Percentiles rank a stretch among this genome's conserved stretches.
phyloP scores from a whole-genome alignment of 2,329 filamentous ascomycete species.

The Rhinocladiella similis region DNA sequence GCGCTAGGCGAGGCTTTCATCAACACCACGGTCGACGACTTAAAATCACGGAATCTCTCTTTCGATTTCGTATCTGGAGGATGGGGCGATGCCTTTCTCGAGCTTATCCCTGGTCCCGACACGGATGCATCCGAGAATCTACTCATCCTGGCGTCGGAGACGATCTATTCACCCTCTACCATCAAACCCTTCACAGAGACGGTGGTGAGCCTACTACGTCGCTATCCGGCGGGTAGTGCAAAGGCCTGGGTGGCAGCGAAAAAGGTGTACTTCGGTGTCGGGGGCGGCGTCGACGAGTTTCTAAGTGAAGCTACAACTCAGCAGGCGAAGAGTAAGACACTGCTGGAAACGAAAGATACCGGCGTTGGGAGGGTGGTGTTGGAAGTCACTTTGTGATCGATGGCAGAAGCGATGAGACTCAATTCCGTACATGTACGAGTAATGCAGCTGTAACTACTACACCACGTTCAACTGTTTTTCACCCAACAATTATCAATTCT shows the following conservation, averaged over 20 bases:
- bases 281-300: constrained; percentile 64
- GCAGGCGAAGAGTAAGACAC: constrained; percentile 25
- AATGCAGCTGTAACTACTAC: too few relatives aligned
- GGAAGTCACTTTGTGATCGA: constrained; percentile 32
- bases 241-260: constrained; percentile 63
- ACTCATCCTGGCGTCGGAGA: constrained; percentile 62
- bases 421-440: too few relatives aligned
- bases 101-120: constrained; percentile 35
- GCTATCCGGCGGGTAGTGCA: constrained; percentile 23
- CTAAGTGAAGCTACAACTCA: constrained; percentile 30
- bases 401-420: neutral
- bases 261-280: constrained; percentile 66
- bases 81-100: constrained; percentile 53
- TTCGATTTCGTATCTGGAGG: constrained; percentile 60
- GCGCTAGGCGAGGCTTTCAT: constrained; percentile 44
- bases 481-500: neutral
- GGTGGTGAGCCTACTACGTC: constrained; percentile 51
- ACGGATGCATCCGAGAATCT: constrained; percentile 2
- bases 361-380: constrained; percentile 48
- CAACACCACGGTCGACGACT: constrained; percentile 48
- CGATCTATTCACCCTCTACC: constrained; percentile 61
- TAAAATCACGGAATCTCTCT: constrained; percentile 45
- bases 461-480: neutral
- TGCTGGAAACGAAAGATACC: constrained; percentile 40
- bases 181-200: constrained; percentile 57